Evolutionary conservation across 2,329 filamentous ascomycete species (phyloP), one percentile per base, ranked within the genome.

Genomic region (Scytalidium sp.): DNA sequence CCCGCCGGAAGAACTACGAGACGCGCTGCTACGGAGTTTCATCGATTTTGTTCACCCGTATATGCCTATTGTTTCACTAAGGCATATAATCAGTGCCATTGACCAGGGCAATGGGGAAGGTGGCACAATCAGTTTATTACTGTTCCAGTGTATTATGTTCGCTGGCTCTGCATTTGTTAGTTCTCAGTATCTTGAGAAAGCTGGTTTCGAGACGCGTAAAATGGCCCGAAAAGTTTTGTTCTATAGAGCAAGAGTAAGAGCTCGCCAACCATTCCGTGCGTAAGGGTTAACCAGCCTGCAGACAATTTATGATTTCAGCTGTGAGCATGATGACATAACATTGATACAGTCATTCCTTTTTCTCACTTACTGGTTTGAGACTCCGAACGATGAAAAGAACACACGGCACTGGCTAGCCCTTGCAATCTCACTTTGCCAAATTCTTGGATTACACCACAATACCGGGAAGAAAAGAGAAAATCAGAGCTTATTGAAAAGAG

Each of bases 71-170:
- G 72, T 96, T 56, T 90, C 87, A 73, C 61, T 84, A 65, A 66
- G 81, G 65, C 69, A 80, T 65, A 79, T 85, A 57, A 62, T 85
- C 51, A 64, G 71, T 46, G 74, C 77, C 44, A 75, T 90, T 58
- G 81, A 83, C 60, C 73, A 75, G 46, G 74, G 76, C 11, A 85
- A 93, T 66, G 87, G 87, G 15, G 75, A 79, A 44, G 76, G 81
- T 57, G 83, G 84, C n/a, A 85, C 85, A 64, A 77, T 90, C 61
- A 96, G 91, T 70, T 73, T 96, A 57, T 81, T 96, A 51, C 73
- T 96, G 3, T 96, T 95, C 68, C 91, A 96, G 66, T 88, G 90
- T 10, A 85, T 96, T 61, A 94, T 96, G 88, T 96, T 96, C 64
- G 85, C 89, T 2, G 90, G 87, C 2, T 87, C 88, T 2, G 89